Conservation (phyloP, 73 alveolate genomes). For the Tetrahymena elliotti region DNA sequence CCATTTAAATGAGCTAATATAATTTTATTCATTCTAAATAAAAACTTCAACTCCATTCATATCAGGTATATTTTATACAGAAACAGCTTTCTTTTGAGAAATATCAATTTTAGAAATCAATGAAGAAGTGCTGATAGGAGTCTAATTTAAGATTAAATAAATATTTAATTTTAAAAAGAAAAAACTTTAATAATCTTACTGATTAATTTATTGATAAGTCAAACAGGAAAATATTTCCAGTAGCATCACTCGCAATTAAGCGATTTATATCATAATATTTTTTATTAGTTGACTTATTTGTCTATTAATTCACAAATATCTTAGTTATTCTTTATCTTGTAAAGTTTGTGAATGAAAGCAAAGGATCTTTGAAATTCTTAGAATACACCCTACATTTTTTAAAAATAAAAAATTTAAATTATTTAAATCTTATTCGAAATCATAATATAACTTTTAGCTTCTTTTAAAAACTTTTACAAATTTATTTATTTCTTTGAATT, state of each 20-base stretch:
- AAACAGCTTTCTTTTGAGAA: neutral
- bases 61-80: neutral
- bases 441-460: neutral
- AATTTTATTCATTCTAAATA: neutral
- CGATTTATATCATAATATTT: neutral
- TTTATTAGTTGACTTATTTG: neutral
- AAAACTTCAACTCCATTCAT: neutral
- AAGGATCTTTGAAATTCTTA: neutral
- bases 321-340: neutral
- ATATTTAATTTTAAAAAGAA: neutral
- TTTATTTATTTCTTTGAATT: too few species aligned
- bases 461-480: too few species aligned
- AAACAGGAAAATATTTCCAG: neutral
- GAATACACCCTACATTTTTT: neutral
- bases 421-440: neutral
- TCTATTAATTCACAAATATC: neutral
- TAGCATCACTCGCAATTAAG: neutral
- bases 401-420: too few species aligned
- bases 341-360: neutral
- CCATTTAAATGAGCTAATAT: neutral
- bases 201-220: neutral
- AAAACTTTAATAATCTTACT: neutral
- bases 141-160: neutral
- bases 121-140: neutral
- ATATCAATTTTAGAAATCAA: neutral